These are phyloP conservation scores for Glaciozyma martinii DNA, from an alignment of 768 basidiomycete genomes.

Conservation along the genomic window DNA sequence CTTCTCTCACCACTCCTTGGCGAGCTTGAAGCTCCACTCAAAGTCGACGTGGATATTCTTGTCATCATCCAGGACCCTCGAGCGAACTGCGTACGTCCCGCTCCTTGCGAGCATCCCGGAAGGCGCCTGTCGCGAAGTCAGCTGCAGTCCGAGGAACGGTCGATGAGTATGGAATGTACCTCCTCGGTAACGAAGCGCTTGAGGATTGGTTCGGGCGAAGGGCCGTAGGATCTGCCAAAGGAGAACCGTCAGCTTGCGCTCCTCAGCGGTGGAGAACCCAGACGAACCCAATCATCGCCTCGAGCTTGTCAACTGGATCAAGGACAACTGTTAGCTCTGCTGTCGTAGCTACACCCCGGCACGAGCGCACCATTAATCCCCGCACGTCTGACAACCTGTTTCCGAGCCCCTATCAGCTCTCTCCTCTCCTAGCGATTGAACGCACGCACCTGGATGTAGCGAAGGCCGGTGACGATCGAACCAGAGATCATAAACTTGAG, in stretches of 20 bases:
- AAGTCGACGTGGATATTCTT: constrained; percentile 64
- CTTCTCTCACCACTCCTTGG: constrained; percentile 67
- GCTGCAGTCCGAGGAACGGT: neutral
- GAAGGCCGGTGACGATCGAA: constrained; percentile 59
- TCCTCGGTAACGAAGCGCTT: constrained; percentile 68
- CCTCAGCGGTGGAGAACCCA: too few relatives aligned
- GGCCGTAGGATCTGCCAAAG: constrained; percentile 57
- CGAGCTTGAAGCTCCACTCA: constrained; percentile 84
- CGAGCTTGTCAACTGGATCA: constrained; percentile 80
- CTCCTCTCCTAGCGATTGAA: neutral
- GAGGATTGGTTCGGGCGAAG: constrained; percentile 57
- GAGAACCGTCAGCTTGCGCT: too few relatives aligned
- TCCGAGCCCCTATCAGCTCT: constrained; percentile 54
- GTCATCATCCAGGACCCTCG: constrained; percentile 83
- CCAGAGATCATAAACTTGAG: too few relatives aligned
- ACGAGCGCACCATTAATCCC: constrained; percentile 56
- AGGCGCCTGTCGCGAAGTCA: constrained; percentile 36
- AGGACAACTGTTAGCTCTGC: neutral
- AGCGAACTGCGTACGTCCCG: constrained; percentile 66
- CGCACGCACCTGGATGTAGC: constrained; percentile 43
- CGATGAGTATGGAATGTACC: constrained; percentile 28
- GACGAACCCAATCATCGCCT: constrained; percentile 71
- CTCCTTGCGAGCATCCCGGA: constrained; percentile 76
- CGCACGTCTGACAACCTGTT: constrained; percentile 60
- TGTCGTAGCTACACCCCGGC: neutral